Percentiles rank a stretch among this genome's conserved stretches.
These are phyloP conservation scores for Paramecium sexaurelia DNA, from an alignment of 73 alveolate species.

Conservation along the genomic window DNA sequence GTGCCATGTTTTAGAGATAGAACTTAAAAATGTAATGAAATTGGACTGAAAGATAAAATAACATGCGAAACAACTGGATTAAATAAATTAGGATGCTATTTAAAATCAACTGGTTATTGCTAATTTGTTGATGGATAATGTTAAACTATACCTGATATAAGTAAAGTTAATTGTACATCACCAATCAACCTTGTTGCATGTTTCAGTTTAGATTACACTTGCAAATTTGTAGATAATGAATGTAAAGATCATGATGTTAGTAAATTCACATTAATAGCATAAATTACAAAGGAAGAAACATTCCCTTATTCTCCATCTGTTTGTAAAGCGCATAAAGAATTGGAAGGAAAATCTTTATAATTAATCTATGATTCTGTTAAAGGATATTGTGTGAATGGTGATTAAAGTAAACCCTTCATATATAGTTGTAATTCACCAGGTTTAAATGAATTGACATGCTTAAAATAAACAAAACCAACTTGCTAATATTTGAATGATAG, in stretches of 20 bases:
- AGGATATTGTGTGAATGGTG: not conserved
- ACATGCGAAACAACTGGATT: constrained; percentile 12
- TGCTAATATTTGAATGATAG: not conserved
- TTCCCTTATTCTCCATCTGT: not conserved
- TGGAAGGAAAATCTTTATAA: not conserved
- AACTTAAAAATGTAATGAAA: not conserved
- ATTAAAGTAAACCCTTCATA: not conserved
- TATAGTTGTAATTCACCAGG: not conserved
- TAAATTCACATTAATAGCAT: not conserved
- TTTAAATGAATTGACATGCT: not conserved
- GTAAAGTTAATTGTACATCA: not conserved
- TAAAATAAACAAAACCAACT: not conserved
- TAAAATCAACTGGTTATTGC: not conserved
- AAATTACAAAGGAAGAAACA: not conserved
- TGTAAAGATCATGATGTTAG: not conserved
- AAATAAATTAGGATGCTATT: constrained; percentile 1
- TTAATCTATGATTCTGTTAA: not conserved
- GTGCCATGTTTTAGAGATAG: not conserved
- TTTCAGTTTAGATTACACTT: not conserved
- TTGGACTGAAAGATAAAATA: not conserved
- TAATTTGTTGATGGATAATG: not conserved
- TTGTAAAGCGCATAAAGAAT: not conserved
- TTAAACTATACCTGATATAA: not conserved
- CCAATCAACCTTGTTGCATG: not conserved
- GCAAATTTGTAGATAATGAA: not conserved